Evolutionary conservation across 2,329 filamentous ascomycete genomes (phyloP), one percentile per base, ranked within the genome.

Genomic region (Sarocladiaceae sp.): DNA sequence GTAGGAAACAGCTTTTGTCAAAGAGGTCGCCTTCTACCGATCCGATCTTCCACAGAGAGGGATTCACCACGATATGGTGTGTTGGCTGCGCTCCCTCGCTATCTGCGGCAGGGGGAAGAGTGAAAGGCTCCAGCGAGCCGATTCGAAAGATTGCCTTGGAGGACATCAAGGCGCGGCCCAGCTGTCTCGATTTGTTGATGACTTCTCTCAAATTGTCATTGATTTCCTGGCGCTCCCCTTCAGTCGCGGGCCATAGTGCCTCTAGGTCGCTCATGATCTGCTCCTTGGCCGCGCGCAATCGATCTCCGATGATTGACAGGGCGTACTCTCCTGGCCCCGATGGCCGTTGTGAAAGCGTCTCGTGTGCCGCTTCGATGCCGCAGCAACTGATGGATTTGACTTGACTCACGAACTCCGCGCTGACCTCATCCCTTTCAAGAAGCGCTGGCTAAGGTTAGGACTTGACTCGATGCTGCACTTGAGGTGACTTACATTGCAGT

Each of bases 71-170:
- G 20, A 48, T 48, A 17, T 33, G 18, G 4, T n/a, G 26, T 18
- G 15, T 22, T 26, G 4, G 12, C 11, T 10, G 10, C 4, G 10
- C 17, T 4, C 28, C 37, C 4, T 17, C 23, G 7, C 15, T 22
- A 4, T 20, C 20, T 20, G 12, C 6, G 18, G 37, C 37, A 23
- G 37, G 4, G 22, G 40, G 25, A 28, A 26, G 4, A 8, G 4
- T 29, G 44, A 20, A 20, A 8, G 25, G 11, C 4, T 48, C 28
- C 7, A 48, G 25, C 4, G 44, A 48, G n/a, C 44, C 44, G 26
- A 48, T 33, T 18, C 26, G 15, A 17, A 48, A 48, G 13, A 48
- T 33, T 11, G 44, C 44, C 26, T 48, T 31, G 15, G 44, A 48
- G 22, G 28, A 31, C 5, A 48, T 25, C 28, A 48, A 17, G 18